These are phyloP conservation scores for Clonostachys rosea DNA, from an alignment of 2,329 filamentous ascomycete species.

Conservation along the genomic window DNA sequence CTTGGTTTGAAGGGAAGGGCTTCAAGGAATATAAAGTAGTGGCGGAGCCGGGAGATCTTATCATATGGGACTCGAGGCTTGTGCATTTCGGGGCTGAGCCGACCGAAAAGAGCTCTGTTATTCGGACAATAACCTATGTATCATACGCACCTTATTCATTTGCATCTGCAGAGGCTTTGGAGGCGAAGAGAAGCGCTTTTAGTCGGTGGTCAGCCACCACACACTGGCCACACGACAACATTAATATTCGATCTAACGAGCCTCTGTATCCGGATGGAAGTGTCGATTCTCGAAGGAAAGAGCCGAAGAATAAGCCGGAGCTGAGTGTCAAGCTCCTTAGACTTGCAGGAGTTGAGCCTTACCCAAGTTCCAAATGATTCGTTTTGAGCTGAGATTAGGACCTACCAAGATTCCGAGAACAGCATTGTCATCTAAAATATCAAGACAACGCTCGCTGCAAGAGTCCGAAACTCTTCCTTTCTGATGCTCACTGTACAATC, in stretches of 20 bases:
- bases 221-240: conserved; percentile 28
- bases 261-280: conserved; percentile 24
- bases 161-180: conserved; percentile 18
- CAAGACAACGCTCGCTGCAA: too few relatives aligned
- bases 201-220: conserved; percentile 14
- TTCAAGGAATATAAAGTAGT: conserved; percentile 9
- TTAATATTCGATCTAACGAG: conserved; percentile 21
- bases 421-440: too few relatives aligned
- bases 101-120: conserved; percentile 18
- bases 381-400: too few relatives aligned
- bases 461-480: too few relatives aligned
- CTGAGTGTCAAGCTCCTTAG: conserved; percentile 14
- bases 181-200: conserved; percentile 15
- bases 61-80: conserved; percentile 39
- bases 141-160: conserved; percentile 27
- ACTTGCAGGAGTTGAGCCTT: conserved; percentile 16
- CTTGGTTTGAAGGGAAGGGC: conserved; percentile 10
- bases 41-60: conserved; percentile 11
- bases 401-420: too few relatives aligned
- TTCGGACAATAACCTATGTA: conserved; percentile 27
- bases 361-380: not conserved
- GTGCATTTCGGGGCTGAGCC: conserved; percentile 34
- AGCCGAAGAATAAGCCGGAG: conserved; percentile 15
- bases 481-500: too few relatives aligned
- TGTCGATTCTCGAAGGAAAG: conserved; percentile 22